Evolutionary conservation across 164 flowering plant species (phyloP).

Genomic region (Vitis vinifera): ASM3070453v1 NC_081811.1:3104001-3104500

Average conservation of each 20-base stretch:
- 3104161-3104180: constrained; percentile 23
- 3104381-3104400: constrained; percentile 20
- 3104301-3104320: constrained; percentile 18
- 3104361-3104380: constrained; percentile 24
- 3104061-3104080: constrained; percentile 22
- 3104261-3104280: constrained; percentile 9
- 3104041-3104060: constrained; percentile 30
- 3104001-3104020: constrained; percentile 8
- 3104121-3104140: constrained; percentile 22
- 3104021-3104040: constrained; percentile 5
- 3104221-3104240: constrained; percentile 34
- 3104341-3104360: constrained; percentile 23
- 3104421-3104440: constrained; percentile 28
- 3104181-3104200: constrained; percentile 22
- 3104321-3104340: constrained; percentile 24
- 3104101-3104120: constrained; percentile 28
- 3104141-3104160: constrained; percentile 25
- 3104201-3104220: constrained; percentile 33
- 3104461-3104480: background rate
- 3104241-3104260: constrained; percentile 32
- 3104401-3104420: constrained; percentile 29
- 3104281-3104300: constrained; percentile 9
- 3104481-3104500: constrained; percentile 12
- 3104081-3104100: constrained; percentile 11
- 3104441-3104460: constrained; percentile 20